Conservation (phyloP, 106 monocot genomes). For the Acorus gramineus region DNA sequence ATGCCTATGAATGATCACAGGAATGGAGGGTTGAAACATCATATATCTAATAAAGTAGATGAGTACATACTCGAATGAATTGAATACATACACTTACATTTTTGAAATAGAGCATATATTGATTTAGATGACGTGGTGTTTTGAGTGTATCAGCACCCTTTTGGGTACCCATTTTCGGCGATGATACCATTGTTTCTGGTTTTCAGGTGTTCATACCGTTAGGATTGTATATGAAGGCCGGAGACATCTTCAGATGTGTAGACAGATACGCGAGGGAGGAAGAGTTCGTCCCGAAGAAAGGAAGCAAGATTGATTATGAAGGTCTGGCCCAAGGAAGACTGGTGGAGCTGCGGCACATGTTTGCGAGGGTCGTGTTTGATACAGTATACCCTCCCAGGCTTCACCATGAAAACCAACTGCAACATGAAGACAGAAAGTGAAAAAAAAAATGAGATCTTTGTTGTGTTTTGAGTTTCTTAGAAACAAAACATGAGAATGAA, state of each 20-base stretch:
- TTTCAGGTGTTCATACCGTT: slow-evolving; percentile 73
- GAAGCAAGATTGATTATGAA: slow-evolving; percentile 52
- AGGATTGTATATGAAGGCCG: slow-evolving; percentile 48
- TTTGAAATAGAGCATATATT: too few relatives aligned
- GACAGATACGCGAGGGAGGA: slow-evolving; percentile 14
- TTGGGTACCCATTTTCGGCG: too few relatives aligned
- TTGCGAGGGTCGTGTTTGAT: slow-evolving; percentile 78
- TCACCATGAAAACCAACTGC: slow-evolving; percentile 4
- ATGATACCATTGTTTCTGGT: neutral
- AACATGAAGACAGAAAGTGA: neutral
- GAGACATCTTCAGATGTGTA: slow-evolving; percentile 51
- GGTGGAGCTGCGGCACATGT: slow-evolving; percentile 57
- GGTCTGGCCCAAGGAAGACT: slow-evolving; percentile 38
- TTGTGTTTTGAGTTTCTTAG: too few relatives aligned
- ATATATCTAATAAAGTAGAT: too few relatives aligned
- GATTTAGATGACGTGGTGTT: too few relatives aligned
- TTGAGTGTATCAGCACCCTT: too few relatives aligned
- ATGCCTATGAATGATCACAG: too few relatives aligned
- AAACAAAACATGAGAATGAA: too few relatives aligned
- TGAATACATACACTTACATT: too few relatives aligned
- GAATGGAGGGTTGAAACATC: too few relatives aligned
- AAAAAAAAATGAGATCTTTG: neutral
- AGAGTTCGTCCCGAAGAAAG: slow-evolving; percentile 35
- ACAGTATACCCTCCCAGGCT: slow-evolving; percentile 55
- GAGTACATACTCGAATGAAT: too few relatives aligned